Base-by-base conservation (phyloP, 768 basidiomycete genomes). In the Leccinum pellstonianum region DNA sequence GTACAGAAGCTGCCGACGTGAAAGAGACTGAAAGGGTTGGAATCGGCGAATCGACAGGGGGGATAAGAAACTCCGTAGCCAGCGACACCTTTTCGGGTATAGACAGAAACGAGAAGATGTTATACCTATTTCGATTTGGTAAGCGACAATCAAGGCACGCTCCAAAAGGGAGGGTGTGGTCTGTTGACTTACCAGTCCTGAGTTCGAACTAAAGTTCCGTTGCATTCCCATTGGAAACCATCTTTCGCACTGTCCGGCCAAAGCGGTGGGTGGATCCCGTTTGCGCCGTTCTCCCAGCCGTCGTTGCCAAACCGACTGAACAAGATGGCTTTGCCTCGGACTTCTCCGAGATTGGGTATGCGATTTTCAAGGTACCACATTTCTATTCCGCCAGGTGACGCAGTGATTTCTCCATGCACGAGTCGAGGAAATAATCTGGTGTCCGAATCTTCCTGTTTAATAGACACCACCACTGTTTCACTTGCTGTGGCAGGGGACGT, bases 291-390 rank as follows among this genome's bases (percentile, higher is more conserved):
- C 63, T 87, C 81, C 93, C 92, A 94, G 0, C 81, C 87, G 9
- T 75, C 75, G 3, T 85, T 83, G 62, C 69, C 67, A 58, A 97
- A 97, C 19, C 95, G 84, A 63, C 90, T 93, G 68, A 96, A 85
- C 78, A 98, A 72, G 33, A 97, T 81, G 9, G 86, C 86, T 74
- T 88, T 92, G 6, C 95, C 94, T 65, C 95, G 77, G 9, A 90
- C 93, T 71, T 95, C 89, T 1, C 91, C 92, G 0, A 97, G 81
- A 1, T 60, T 80, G 2, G 95, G 95, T 56, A 96, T 80, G 7
- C 88, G 78, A 65, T 95, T 89, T 66, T 91, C 84, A 37, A 96
- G 73, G 70, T 84, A 95, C 91, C 92, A 96, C 81, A 91, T 84
- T 21, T 75, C 79, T 47, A 75, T 61, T 17, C 78, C 76, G 2